Percentiles rank a stretch among this genome's conserved stretches.
Conservation (phyloP, 306 rosid species). For the Fragaria ananassa region DNA sequence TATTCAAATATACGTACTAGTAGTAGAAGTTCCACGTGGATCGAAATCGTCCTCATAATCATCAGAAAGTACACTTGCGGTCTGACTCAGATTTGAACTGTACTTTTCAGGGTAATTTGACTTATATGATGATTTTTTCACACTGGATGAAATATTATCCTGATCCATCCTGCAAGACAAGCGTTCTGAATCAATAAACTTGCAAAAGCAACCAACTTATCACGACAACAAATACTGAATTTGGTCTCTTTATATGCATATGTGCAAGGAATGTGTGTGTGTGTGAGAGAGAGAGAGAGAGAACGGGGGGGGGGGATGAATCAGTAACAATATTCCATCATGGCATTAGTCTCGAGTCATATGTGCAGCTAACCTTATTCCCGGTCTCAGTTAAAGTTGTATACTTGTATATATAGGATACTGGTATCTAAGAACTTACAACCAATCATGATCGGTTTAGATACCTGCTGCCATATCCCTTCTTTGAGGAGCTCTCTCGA, state of each 20-base stretch:
- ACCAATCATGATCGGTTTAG: slow-evolving; percentile 3
- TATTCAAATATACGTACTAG: slow-evolving; percentile 53
- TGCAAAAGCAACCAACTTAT: slow-evolving; percentile 14
- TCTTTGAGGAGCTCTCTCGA: slow-evolving; percentile 56
- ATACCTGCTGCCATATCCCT: slow-evolving; percentile 49
- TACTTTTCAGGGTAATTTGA: slow-evolving; percentile 42
- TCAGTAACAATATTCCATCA: neutral
- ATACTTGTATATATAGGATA: neutral
- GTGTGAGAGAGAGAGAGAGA: neutral
- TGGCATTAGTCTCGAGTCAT: neutral
- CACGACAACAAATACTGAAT: neutral
- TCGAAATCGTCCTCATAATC: slow-evolving; percentile 75
- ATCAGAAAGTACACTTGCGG: slow-evolving; percentile 37
- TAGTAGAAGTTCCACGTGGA: slow-evolving; percentile 81
- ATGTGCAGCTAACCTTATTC: neutral
- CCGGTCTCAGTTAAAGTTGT: neutral
- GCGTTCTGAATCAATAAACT: slow-evolving; percentile 24
- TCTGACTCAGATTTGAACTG: slow-evolving; percentile 48
- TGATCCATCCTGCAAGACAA: slow-evolving; percentile 57
- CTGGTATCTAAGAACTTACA: neutral
- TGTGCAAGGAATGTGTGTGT: neutral
- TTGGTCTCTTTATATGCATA: slow-evolving; percentile 5
- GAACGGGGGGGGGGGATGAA: neutral
- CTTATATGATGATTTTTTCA: slow-evolving; percentile 49
- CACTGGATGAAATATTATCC: slow-evolving; percentile 40